Evolutionary conservation across 148 eudicot genomes (phyloP).

Genomic region (Nyssa sinensis): DNA sequence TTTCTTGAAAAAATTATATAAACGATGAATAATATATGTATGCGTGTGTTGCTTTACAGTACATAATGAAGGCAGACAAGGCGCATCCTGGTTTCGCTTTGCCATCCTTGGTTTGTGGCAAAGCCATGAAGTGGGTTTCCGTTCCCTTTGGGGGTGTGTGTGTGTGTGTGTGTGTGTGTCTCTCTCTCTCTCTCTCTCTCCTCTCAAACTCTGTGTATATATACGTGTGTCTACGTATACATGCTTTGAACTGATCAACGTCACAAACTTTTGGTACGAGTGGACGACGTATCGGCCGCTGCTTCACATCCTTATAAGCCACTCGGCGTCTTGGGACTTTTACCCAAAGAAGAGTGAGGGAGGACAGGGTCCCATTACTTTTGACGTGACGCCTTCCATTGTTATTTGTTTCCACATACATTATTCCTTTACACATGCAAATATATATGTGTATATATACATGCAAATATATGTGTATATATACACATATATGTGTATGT

Average conservation of each 20-base stretch:
- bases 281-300: constrained; percentile 1
- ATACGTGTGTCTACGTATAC: background rate
- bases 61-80: constrained; percentile 26
- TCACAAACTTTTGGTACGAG: constrained; percentile 13
- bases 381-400: constrained; percentile 5
- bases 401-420: constrained; percentile 9
- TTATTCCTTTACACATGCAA: background rate
- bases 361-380: background rate
- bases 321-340: constrained; percentile 5
- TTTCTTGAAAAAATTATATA: too few relatives aligned
- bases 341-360: background rate
- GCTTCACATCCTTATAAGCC: constrained; percentile 9
- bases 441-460: background rate
- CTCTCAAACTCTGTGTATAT: background rate
- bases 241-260: constrained; percentile 12
- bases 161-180: too few relatives aligned
- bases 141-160: too few relatives aligned
- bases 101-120: constrained; percentile 22
- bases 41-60: constrained; percentile 15
- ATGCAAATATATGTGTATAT: background rate
- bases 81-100: constrained; percentile 25
- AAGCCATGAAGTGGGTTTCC: constrained; percentile 1
- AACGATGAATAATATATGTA: too few relatives aligned
- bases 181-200: background rate
- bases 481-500: background rate